Evolutionary conservation across 1,139 yeast genomes (phyloP).

Genomic region (Yamadazyma membranifaciens): DNA sequence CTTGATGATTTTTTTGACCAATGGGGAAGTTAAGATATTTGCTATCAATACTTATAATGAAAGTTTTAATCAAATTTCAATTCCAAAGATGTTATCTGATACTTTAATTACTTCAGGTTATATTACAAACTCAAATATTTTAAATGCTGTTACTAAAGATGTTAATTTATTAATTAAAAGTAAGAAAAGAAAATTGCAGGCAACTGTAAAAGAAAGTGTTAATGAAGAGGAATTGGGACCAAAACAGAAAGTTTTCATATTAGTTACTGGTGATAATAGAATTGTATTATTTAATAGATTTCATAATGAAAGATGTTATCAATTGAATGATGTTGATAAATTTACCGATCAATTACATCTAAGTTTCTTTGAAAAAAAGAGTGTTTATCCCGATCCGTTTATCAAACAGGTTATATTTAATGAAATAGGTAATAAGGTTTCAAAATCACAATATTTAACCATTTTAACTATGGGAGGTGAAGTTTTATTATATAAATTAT

Average conservation of each 20-base stretch:
- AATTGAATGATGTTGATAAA: constrained; percentile 58
- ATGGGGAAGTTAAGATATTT: constrained; percentile 56
- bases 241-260: constrained; percentile 55
- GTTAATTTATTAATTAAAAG: constrained; percentile 28
- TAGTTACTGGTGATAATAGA: constrained; percentile 77
- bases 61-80: constrained; percentile 32
- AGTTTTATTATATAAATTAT: constrained; percentile 62
- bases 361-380: constrained; percentile 56
- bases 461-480: constrained; percentile 81
- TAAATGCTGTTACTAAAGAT: constrained; percentile 43
- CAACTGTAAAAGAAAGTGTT: constrained; percentile 13
- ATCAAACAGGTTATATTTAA: constrained; percentile 69
- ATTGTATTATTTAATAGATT: constrained; percentile 61
- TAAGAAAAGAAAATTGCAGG: constrained; percentile 30
- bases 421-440: constrained; percentile 61
- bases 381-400: constrained; percentile 69
- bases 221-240: constrained; percentile 20
- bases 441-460: constrained; percentile 57
- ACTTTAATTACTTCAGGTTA: constrained; percentile 70
- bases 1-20: constrained; percentile 51
- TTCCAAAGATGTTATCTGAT: constrained; percentile 55
- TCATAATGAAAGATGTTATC: constrained; percentile 67
- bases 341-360: constrained; percentile 53
- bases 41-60: constrained; percentile 41
- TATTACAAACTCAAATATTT: constrained; percentile 46